Base-by-base conservation (phyloP, 805 yeast genomes). In the Monosporozyma solicola region DNA sequence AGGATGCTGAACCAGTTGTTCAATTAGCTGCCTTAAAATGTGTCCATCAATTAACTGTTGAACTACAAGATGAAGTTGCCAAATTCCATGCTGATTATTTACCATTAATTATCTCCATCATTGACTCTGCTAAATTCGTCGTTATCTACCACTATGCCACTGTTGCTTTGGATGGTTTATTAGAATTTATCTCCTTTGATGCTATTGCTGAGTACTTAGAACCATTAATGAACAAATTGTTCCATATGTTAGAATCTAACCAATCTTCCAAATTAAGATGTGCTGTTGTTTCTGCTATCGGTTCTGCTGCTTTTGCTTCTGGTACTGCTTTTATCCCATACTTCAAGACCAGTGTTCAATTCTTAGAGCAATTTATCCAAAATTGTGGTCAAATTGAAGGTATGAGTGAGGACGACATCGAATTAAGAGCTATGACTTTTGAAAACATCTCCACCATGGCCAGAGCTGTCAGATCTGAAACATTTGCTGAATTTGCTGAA, bases 371-470 rank as follows among this genome's bases (percentile, higher is more conserved):
- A 56, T 92, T 83, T 67, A 82, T 91, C 62, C 79, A 83, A 58
- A 79, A 83, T 64, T 77, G 81, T 56, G 83, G 84, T 50, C 75
- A 77, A 56, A 74, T 82, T 53, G 90, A 85, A 59, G 95, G 90
- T 59, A 74, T 87, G 77, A 75, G 85, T 56, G 97, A 89, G 62
- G 95, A 87, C 57, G 96, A 90, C 64, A 83, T 88, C 59, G 96
- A 90, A 72, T 80, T 94, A 63, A 82, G 95, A 70, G 97, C 96
- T 37, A 79, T 83, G 68, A 88, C 97, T 51, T 84, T 94, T 60
- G 99, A 94, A 75, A 86, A 94, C 65, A 80, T 94, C 59, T 87
- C 97, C 47, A 85, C 97, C 15, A 84, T 94, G 86, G 97, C 96
- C 53, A 82, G 91, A 70, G 97, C 99, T 53, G 97, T 94, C 55